Conservation (phyloP, 2,329 filamentous ascomycete genomes). For the Neocatenulostroma microsporum region DNA sequence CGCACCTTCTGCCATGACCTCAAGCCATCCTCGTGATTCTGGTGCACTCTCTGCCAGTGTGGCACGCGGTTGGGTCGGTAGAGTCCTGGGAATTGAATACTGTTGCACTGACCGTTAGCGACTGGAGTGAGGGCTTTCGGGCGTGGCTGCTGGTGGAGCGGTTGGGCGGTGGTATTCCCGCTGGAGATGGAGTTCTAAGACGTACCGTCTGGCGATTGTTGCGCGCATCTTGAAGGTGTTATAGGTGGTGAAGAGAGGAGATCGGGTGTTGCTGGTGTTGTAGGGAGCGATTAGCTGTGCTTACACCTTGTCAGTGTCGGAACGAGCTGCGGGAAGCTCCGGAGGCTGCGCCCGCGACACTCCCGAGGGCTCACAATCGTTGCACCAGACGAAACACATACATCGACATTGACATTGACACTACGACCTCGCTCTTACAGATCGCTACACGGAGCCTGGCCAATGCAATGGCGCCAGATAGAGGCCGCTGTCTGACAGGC, state of each 20-base stretch:
- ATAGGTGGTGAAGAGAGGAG: conserved; percentile 3
- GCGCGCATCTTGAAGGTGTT: conserved; percentile 18
- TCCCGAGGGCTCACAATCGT: too few relatives aligned
- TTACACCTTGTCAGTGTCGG: neutral
- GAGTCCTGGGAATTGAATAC: conserved; percentile 36
- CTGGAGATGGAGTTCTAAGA: conserved; percentile 27
- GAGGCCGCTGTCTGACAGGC: conserved; percentile 19
- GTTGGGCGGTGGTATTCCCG: neutral
- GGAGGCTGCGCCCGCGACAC: neutral
- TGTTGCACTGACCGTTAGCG: conserved; percentile 5
- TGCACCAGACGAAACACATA: neutral
- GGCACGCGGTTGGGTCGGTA: conserved; percentile 71
- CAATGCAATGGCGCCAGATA: conserved; percentile 30
- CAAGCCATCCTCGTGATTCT: conserved; percentile 58
- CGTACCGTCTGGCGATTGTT: conserved; percentile 36
- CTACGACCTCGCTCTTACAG: neutral
- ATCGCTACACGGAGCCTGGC: neutral
- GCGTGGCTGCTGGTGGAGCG: conserved; percentile 3
- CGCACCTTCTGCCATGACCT: conserved; percentile 74
- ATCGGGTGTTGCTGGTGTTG: too few relatives aligned
- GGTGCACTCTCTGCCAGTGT: conserved; percentile 65
- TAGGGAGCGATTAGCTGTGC: too few relatives aligned
- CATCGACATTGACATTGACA: neutral
- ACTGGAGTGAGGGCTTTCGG: conserved; percentile 8
- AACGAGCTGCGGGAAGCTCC: conserved; percentile 7